These are phyloP conservation scores for Fusarium phyllophilum DNA, from an alignment of 2,329 filamentous ascomycete species.

Conservation along the genomic window DNA sequence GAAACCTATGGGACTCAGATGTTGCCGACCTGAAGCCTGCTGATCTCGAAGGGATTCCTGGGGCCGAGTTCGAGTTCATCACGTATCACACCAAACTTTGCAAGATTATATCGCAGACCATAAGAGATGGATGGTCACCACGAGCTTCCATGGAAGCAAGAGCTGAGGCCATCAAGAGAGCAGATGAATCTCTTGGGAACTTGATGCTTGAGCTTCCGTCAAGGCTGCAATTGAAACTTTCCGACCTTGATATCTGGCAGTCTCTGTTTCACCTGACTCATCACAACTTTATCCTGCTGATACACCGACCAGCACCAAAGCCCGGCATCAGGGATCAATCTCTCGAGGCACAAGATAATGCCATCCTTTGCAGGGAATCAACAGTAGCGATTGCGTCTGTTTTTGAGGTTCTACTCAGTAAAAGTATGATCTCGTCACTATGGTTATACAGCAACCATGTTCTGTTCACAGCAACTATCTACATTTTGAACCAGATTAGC, in stretches of 20 bases:
- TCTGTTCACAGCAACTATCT: conserved; percentile 5
- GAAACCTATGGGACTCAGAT: conserved; percentile 1
- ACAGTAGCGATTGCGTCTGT: neutral
- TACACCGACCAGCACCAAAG: conserved; percentile 4
- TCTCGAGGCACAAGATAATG: neutral
- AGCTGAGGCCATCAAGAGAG: neutral
- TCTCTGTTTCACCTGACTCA: neutral
- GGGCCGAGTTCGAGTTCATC: neutral
- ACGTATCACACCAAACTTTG: neutral
- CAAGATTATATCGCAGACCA: conserved; percentile 8
- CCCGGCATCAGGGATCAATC: neutral
- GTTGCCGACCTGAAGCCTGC: neutral
- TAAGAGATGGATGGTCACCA: conserved; percentile 1
- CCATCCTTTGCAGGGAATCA: conserved; percentile 7
- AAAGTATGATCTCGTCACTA: neutral
- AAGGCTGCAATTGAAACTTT: neutral
- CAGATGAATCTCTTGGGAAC: neutral
- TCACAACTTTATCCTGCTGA: conserved; percentile 3
- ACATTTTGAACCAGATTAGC: conserved; percentile 4
- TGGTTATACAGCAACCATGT: conserved; percentile 20
- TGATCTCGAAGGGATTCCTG: neutral
- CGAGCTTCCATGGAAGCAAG: neutral
- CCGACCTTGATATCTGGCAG: neutral
- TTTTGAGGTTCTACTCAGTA: neutral
- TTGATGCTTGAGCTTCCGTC: neutral